These are phyloP conservation scores for Xylaria intraflava DNA, from an alignment of 495 filamentous ascomycete genomes.

Conservation along the genomic window DNA sequence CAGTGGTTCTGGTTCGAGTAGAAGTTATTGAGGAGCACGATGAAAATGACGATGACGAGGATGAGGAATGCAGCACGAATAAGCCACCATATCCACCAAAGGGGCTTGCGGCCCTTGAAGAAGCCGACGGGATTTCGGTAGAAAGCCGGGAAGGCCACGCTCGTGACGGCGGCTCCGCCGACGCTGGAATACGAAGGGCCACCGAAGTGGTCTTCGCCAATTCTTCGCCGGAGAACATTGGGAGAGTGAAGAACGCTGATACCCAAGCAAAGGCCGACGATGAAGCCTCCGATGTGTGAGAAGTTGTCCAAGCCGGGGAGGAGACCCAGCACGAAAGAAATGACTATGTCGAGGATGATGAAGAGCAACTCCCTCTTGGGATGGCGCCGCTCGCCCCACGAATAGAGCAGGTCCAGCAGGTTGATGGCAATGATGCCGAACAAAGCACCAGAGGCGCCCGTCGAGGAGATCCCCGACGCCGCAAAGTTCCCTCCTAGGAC, in stretches of 20 bases:
- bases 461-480: constrained; percentile 67
- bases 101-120: constrained; percentile 82
- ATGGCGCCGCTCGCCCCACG: constrained; percentile 67
- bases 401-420: constrained; percentile 85
- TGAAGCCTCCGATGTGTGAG: constrained; percentile 90
- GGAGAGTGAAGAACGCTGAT: constrained; percentile 84
- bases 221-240: constrained; percentile 66
- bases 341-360: constrained; percentile 73
- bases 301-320: constrained; percentile 96
- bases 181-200: constrained; percentile 37
- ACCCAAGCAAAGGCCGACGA: constrained; percentile 85
- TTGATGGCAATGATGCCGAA: constrained; percentile 88
- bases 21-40: constrained; percentile 81
- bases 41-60: constrained; percentile 70
- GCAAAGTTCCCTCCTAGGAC: constrained; percentile 93
- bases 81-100: constrained; percentile 99
- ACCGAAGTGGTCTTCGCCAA: constrained; percentile 54
- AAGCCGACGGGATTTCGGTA: constrained; percentile 66
- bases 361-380: constrained; percentile 77
- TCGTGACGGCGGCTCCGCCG: constrained; percentile 29
- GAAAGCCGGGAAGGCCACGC: constrained; percentile 49
- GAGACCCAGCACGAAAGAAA: constrained; percentile 88
- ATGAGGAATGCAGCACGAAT: constrained; percentile 74
- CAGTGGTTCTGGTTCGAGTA: constrained; percentile 73
- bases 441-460: constrained; percentile 79